Base-by-base conservation (phyloP, 202 grass and related monocot species). In the Alloteropsis angusta region DNA sequence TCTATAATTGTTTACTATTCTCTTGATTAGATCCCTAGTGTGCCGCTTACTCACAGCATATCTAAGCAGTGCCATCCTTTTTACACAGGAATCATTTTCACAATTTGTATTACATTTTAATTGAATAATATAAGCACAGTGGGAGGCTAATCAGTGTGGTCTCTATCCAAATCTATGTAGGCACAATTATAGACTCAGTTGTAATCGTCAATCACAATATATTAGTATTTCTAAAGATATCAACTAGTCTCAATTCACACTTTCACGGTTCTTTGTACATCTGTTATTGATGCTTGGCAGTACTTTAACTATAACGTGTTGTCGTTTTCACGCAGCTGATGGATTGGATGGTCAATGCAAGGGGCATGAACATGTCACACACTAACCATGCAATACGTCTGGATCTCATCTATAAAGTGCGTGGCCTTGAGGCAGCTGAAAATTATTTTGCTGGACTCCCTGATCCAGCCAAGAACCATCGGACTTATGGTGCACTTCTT, bases 361-460 rank as follows among this genome's bases (percentile, higher is more conserved):
- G 80, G 60, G 84, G 88, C 26, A 93, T 89, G 81, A 85, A 87
- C 66, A 85, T 93, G 83, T 83, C 78, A 11, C 76, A 71, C 66
- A 79, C 88, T 34, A 84, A 81, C 71, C 93, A 91, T 79, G 93
- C 93, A n/a, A 78, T 97, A 67, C 84, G 88, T 4, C 58, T 97
- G 43, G 88, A 93, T 44, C 88, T 93, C 22, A 75, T 91, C 13
- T 60, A 83, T 45, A 93, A 89, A 84, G 83, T 87, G 4, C 82
- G 58, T 69, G 93, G 90, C 35, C 66, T 81, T 6, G 74, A 86
- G 36, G 68, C 84, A 63, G 93, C 93, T 70, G 88, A 97, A 65
- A 59, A 85, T 36, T 93, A 93, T 71, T 97, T 97, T 68, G 69
- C 45, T 14, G 71, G 26, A 1, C 88, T 97, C 32, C 86, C 93